These are phyloP conservation scores for Colletotrichum tamarilloi DNA, from an alignment of 2,329 filamentous ascomycete genomes.

Conservation along the genomic window DNA sequence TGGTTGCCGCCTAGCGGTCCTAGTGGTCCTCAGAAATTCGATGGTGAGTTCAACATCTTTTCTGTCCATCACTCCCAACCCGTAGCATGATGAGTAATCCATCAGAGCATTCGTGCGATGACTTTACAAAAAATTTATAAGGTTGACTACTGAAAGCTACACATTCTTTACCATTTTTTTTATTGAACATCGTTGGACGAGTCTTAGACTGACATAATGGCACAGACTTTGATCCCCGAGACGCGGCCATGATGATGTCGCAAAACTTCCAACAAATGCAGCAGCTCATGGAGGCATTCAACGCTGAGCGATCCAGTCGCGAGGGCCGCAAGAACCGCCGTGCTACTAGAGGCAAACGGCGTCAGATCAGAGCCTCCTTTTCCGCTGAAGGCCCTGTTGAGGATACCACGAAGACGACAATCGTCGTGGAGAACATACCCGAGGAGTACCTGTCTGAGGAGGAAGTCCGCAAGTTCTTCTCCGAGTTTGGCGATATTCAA, in stretches of 20 bases:
- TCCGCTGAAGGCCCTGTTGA: conserved; percentile 72
- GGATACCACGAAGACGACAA: conserved; percentile 72
- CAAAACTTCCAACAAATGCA: conserved; percentile 36
- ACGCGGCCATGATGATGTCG: conserved; percentile 36
- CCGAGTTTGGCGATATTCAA: conserved; percentile 74
- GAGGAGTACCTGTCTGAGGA: conserved; percentile 76
- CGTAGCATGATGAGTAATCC: conserved; percentile 37
- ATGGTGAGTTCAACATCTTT: conserved; percentile 10
- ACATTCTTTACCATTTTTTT: not conserved
- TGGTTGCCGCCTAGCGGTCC: conserved; percentile 22
- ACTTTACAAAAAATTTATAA: conserved; percentile 39
- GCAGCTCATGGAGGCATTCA: conserved; percentile 37
- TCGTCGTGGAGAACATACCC: conserved; percentile 84
- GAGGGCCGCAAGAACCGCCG: conserved; percentile 45
- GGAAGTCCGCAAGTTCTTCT: conserved; percentile 75
- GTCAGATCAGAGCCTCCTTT: conserved; percentile 62
- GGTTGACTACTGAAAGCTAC: conserved; percentile 44
- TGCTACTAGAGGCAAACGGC: conserved; percentile 24
- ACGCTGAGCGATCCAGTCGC: conserved; percentile 33
- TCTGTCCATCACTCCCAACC: not conserved
- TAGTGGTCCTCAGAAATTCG: conserved; percentile 15
- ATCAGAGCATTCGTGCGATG: conserved; percentile 38
- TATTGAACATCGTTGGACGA: not conserved
- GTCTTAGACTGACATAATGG: conserved; percentile 5
- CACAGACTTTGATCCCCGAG: conserved; percentile 36